Evolutionary conservation across 306 rosid genomes (phyloP).

Genomic region (Mucuna pruriens): DNA sequence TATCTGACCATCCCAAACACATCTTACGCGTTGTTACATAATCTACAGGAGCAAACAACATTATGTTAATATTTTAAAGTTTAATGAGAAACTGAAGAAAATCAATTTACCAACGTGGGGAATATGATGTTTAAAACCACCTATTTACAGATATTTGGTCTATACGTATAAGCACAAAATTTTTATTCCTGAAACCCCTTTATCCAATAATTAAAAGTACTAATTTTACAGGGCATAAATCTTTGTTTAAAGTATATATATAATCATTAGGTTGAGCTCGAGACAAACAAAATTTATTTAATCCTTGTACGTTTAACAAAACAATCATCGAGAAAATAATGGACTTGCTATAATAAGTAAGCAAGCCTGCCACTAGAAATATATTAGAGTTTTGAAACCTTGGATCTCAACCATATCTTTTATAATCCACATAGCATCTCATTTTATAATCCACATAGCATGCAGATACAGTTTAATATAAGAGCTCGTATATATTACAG

Average conservation of each 20-base stretch:
- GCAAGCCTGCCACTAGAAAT: neutral
- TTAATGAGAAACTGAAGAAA: neutral
- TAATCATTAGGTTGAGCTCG: neutral
- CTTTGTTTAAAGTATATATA: neutral
- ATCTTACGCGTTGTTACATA: neutral
- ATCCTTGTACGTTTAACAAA: neutral
- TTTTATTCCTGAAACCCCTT: neutral
- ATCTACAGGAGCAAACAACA: neutral
- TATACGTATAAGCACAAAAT: neutral
- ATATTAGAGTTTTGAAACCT: neutral
- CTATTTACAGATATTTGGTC: neutral
- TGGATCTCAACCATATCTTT: slow-evolving; percentile 17
- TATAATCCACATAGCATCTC: slow-evolving; percentile 1
- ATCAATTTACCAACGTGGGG: neutral
- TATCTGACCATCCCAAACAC: neutral
- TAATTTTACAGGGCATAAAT: neutral
- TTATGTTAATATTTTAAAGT: neutral
- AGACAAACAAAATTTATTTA: neutral
- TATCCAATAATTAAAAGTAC: neutral
- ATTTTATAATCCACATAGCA: neutral
- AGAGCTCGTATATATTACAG: slow-evolving; percentile 42
- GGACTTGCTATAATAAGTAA: slow-evolving; percentile 16
- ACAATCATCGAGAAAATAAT: slow-evolving; percentile 26
- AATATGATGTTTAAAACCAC: neutral
- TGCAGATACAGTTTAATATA: slow-evolving; percentile 29